Base-by-base conservation (phyloP, 2,329 filamentous ascomycete genomes). In the Fusarium tanahbumbuense region DNA sequence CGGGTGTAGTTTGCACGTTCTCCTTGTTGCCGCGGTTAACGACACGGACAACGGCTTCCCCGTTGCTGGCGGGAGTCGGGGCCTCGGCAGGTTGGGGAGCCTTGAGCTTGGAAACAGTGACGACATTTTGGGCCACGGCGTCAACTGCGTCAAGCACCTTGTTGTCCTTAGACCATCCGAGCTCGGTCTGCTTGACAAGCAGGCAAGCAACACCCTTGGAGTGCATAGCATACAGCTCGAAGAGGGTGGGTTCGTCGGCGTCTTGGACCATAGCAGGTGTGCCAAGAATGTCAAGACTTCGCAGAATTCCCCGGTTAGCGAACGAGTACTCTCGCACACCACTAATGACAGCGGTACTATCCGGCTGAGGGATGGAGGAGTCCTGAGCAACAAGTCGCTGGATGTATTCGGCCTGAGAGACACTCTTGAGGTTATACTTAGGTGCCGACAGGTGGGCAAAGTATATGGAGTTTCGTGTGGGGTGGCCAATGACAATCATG, bases 181-280 rank as follows among this genome's bases (percentile, higher is more conserved):
- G 85, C 80, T 98, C 95, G 54, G 91, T 89, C 78, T 95, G 93
- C 79, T 92, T 95, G 78, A 99, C 89, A 69, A 90, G 90, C 56
- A 98, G 79, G 75, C 93, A 95, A 20, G 94, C 94, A n/a, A 98
- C 94, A 66, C 96, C 96, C 82, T 94, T 97, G 13, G 96, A 98
- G 80, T 99, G 95, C 91, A 98, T 97, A 32, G 93, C 92, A 78
- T 99, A 99, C 12, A 99, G 86, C 83, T 99, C 96, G 76, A 99
- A 98, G 16, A 98, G 83, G 0, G 91, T 89, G 18, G 89, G 88
- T 69, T 96, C 92, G 23, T 91, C 90, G 25, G 84, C 84, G 41
- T 88, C 87, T 64, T 89, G 85, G 9, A 86, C 82, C 67, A 89
- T 87, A 58, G 91, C 88, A 34, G 92, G 89, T 73, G 86, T 90